Evolutionary conservation across 192 early-diverging fungal genomes (phyloP), one percentile per base, ranked within the genome.

Genomic region (Gigaspora rosea): DNA sequence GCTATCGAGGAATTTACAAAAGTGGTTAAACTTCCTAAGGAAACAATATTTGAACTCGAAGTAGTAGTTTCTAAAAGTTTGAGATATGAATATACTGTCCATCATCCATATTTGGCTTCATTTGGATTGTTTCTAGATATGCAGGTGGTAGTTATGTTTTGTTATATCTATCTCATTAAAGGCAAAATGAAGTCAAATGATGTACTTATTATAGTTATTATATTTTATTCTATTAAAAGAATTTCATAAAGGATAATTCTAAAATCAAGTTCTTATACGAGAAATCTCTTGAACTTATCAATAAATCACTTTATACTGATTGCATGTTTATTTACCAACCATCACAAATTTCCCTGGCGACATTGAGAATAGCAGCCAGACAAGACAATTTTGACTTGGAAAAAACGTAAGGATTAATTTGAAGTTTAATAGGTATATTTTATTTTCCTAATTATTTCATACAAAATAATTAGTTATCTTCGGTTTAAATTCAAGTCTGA

Each of bases 101-200:
- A 94, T 71, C 91, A 94, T 75, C 92, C 93, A 12, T 92, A 88
- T 78, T 82, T 90, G 18, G 78, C 91, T 3, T 85, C 87, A 10
- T 91, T 91, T 50, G 93, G 93, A 0, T 88, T 91, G 41, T 94
- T 84, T 79, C 82, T 92, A 49, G 93, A 94, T 70, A 91, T 92
- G 83, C 92, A 94, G 78, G 82, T 83, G 79, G 7, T 35, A 70
- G 36, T 57, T 57, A 22, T 49, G 9, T 16, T 20, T 36, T 20
- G 7, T n/a, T 41, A n/a, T n/a, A n/a, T n/a, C n/a, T n/a, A 7
- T 27, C 49, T 32, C 64, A 76, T 32, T 8, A 41, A 41, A 0
- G 18, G 5, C 13, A 20, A 1, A 13, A 61, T 36, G 13, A 13
- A 1, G 32, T 18, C n/a, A 35, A 27, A 51, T 54, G 7, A 36